A percentile compares a stretch with the other conserved stretches of the same genome.
These are phyloP conservation scores for Pseudogymnoascus verrucosus DNA, from an alignment of 2,329 filamentous ascomycete genomes.

Conservation along the genomic window DNA sequence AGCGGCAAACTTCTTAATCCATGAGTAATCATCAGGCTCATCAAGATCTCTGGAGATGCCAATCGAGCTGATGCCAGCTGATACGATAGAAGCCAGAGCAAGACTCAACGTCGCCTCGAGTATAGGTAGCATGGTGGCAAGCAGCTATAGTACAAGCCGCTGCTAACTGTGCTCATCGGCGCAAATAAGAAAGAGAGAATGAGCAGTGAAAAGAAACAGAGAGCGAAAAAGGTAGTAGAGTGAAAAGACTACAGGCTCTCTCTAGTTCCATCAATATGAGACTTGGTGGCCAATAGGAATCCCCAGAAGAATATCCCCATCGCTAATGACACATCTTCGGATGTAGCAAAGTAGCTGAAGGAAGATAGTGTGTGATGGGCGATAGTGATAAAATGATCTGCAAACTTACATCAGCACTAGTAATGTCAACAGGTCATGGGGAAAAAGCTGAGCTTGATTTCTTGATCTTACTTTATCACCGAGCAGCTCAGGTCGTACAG, in stretches of 20 bases:
- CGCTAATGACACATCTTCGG: background rate
- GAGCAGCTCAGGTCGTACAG: background rate
- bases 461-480: background rate
- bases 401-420: conserved; percentile 7
- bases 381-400: background rate
- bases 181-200: background rate
- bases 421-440: background rate
- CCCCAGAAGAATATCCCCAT: background rate
- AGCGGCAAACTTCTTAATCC: conserved; percentile 28
- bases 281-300: background rate
- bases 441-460: background rate
- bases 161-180: background rate
- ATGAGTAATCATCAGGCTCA: background rate
- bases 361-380: background rate
- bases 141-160: background rate
- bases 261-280: background rate
- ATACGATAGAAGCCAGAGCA: background rate
- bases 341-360: background rate
- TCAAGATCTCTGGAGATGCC: background rate
- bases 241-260: background rate
- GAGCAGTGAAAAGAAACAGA: background rate
- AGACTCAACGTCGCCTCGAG: background rate
- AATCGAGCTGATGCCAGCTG: background rate
- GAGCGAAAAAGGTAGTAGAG: background rate
- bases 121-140: background rate